Base-by-base conservation (phyloP, 345 rosid species). In the Sonneratia alba region DNA sequence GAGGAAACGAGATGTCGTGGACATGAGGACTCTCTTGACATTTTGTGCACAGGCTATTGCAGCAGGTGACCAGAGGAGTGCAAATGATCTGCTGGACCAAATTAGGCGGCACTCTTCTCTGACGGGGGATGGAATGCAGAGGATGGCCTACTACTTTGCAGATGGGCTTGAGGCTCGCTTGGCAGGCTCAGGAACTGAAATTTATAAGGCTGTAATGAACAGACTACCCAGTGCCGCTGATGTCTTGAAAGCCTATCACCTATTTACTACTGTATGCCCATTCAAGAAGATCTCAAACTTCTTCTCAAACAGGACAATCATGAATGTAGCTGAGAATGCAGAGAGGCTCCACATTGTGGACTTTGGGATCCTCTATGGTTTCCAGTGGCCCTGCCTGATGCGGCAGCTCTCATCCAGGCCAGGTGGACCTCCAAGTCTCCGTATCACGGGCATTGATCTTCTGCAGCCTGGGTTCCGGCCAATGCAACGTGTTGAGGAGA, bases 381-480 rank as follows among this genome's bases (percentile, higher is more conserved):
- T 86, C 66, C 92, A 86, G 34, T 86, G 92, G 92, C 89, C 89
- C 69, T 76, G 83, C 78, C 84, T 88, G 37, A 84, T 88, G 63
- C 74, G 75, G 11, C 81, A 71, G 47, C 87, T 86, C 72, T 83
- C 92, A 22, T 74, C 81, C 47, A 74, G 80, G 64, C 51, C 48
- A n/a, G 82, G 79, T 9, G 92, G 89, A 70, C 83, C 90, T 66
- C 92, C 86, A 11, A 85, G 68, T 71, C 63, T 86, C 67, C 74
- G 81, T 56, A 83, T 86, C 51, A 88, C 88, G 7, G 90, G 90
- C 65, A 80, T 86, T 11, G 90, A 84, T 71, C 75, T 83, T 48
- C 90, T 86, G 21, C 89, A 80, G 65, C 90, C 87, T 18, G 92
- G 86, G 69, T 88, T 88, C 61, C 81, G 82, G 45, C 92, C 92